Evolutionary conservation across 768 basidiomycete species (phyloP), one percentile per base, ranked within the genome.

Genomic region (Udeniomyces megalosporus): DNA sequence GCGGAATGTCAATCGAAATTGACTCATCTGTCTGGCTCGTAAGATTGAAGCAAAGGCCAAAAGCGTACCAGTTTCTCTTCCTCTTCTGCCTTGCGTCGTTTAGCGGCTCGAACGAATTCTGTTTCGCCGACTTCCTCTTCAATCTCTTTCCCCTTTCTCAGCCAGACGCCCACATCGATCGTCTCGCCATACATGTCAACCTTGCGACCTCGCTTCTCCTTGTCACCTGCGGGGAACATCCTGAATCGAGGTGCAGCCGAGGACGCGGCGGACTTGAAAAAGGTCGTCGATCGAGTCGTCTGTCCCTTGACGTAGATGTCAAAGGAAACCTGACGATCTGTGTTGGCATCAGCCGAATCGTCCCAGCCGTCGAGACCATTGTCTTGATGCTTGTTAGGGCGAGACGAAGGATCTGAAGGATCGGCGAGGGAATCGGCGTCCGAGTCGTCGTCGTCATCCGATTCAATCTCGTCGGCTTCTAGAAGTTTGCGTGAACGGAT

Each of bases 221-320:
- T 82, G 38, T 42, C 38, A 15, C 55, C 55, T 67, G 89, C 91
- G 0, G 95, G 95, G 75, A 96, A 97, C 91, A 96, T 96, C 66
- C 93, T 80, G 73, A 87, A 97, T 57, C 95, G 78, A 66, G 67
- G 67, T 44, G 71, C 68, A 65, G 69, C 47, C 47, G 66, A 64
- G 35, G 53, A 26, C 53, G 22, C 51, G 8, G 48, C 67, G 42
- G 77, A 84, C 72, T 89, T 90, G 78, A 91, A 93, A 76, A 90
- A 91, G 2, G 84, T 84, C 0, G 82, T 86, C 28, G 67, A 78
- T 67, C 86, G 85, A 29, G 86, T 84, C 50, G 91, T 87, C 66
- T 93, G 90, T n/a, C 92, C 92, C 72, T 93, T 95, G 65, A 97
- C 79, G 72, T 89, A 97, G 67, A 97, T 95, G 73, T 99, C 95